Base-by-base conservation (phyloP, 2,329 filamentous ascomycete genomes). In the Neofusicoccum parvum region DNA sequence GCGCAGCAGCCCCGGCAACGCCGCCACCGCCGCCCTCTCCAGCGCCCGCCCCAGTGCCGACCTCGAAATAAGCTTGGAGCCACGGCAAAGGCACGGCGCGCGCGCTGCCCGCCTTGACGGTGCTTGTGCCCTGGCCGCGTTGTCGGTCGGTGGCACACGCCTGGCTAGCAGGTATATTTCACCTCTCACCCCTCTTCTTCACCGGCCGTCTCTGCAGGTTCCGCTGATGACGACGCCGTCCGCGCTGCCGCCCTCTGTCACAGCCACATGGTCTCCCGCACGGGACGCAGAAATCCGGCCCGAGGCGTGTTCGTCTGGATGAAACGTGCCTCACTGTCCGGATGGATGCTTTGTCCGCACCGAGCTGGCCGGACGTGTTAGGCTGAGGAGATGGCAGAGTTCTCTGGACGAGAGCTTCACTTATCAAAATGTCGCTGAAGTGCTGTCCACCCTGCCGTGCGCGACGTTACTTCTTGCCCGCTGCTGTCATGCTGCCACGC, bases 21-120 rank as follows among this genome's bases (percentile, higher is more conserved):
- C 54, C 54, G 39, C 39, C 39, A 12, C 27, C 23, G 41, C 39
- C 54, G 41, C 15, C 27, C 27, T 5, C 37, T 32, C 54, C 54
- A 45, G 37, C 53, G 53, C 53, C 37, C 53, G 53, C 39, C 54
- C 39, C 54, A 59, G 39, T 39, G 39, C 39, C 41, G 54, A 59
- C 54, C 41, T 59, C 27, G 39, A 59, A 45, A 59, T 59, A 59
- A 59, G 54, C 54, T 46, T 59, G 54, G 39, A 32, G 54, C 39
- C 41, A 36, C 15, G 39, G 39, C 39, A 59, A 10, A 59, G 54
- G 54, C 54, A 59, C 54, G 54, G 54, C 53, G 36, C 53, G 53
- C 39, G 53, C 14, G 53, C 36, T 56, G 53, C 53, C 37, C 20
- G 53, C 12, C 41, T 59, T 45, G 54, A 43, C 54, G 15, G 27